phyloP scores from a whole-genome alignment of 139 green algal species.

The Chlorella ohadii region DNA sequence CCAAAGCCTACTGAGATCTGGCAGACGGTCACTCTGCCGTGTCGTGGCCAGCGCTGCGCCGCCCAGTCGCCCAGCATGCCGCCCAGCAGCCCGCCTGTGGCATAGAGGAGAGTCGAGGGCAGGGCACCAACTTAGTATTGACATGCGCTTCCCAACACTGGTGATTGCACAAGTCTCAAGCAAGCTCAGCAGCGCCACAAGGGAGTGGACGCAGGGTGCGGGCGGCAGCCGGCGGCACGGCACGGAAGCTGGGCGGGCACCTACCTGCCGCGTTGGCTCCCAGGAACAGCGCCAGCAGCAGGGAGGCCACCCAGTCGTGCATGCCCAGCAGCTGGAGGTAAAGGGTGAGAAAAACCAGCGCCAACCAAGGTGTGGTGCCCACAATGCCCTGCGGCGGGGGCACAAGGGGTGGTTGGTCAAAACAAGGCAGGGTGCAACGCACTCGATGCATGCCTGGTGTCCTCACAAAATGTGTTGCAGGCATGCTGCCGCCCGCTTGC shows the following conservation, averaged over 20 bases:
- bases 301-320: constrained; percentile 40
- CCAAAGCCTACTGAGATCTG: constrained; percentile 59
- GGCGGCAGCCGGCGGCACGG: no score
- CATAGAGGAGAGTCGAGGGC: not conserved
- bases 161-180: no score
- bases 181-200: no score
- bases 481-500: no score
- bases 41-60: constrained; percentile 40
- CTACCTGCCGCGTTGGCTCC: constrained; percentile 8
- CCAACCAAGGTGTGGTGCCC: constrained; percentile 63
- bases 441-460: no score
- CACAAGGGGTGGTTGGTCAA: no score
- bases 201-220: no score
- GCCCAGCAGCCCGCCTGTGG: constrained; percentile 47
- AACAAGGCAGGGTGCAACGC: not conserved
- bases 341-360: constrained; percentile 64
- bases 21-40: constrained; percentile 54
- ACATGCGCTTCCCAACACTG: no score
- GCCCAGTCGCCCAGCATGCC: constrained; percentile 54
- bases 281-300: constrained; percentile 53
- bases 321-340: constrained; percentile 74
- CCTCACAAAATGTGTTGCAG: no score
- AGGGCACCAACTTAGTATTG: no score
- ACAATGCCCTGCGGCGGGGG: constrained; percentile 57
- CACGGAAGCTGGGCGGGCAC: no score